Percentiles rank a stretch among this genome's conserved stretches.
Evolutionary conservation across 805 yeast species (phyloP).

Genomic region (Candida sakaeoensis): DNA sequence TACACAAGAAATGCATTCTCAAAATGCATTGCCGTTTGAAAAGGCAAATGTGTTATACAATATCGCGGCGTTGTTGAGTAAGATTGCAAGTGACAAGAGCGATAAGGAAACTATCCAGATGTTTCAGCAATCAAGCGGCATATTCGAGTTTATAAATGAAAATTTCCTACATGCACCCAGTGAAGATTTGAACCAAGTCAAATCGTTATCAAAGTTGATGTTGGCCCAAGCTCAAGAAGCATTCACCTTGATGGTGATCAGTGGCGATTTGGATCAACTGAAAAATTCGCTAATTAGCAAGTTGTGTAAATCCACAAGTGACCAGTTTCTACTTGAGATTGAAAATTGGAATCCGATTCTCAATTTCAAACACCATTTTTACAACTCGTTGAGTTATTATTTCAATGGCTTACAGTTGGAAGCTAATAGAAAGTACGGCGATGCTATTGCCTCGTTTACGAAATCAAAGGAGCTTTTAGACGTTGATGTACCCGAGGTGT

Average conservation of each 20-base stretch:
- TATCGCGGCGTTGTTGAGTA: slow-evolving; percentile 60
- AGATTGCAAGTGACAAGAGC: slow-evolving; percentile 40
- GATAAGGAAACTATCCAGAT: slow-evolving; percentile 56
- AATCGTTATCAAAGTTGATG: slow-evolving; percentile 60
- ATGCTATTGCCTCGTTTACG: slow-evolving; percentile 63
- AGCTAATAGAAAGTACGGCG: slow-evolving; percentile 61
- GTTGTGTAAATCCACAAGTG: slow-evolving; percentile 61
- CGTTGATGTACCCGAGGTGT: slow-evolving; percentile 26
- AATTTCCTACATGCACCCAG: slow-evolving; percentile 89
- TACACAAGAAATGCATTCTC: slow-evolving; percentile 49
- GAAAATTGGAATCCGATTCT: slow-evolving; percentile 48
- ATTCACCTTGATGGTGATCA: slow-evolving; percentile 61
- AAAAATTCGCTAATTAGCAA: slow-evolving; percentile 74
- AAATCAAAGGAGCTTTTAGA: slow-evolving; percentile 45
- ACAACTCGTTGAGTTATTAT: slow-evolving; percentile 56
- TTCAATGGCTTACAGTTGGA: slow-evolving; percentile 57
- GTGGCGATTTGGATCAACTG: slow-evolving; percentile 43
- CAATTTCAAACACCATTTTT: slow-evolving; percentile 53
- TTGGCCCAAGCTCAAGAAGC: slow-evolving; percentile 89
- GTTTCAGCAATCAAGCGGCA: slow-evolving; percentile 76
- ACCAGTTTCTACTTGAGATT: slow-evolving; percentile 50
- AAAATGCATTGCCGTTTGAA: slow-evolving; percentile 80
- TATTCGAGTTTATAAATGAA: slow-evolving; percentile 66
- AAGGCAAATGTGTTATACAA: slow-evolving; percentile 83
- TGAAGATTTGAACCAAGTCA: slow-evolving; percentile 65